Evolutionary conservation across 495 filamentous ascomycete genomes (phyloP).

Genomic region (Geoglossum glabrum): DNA sequence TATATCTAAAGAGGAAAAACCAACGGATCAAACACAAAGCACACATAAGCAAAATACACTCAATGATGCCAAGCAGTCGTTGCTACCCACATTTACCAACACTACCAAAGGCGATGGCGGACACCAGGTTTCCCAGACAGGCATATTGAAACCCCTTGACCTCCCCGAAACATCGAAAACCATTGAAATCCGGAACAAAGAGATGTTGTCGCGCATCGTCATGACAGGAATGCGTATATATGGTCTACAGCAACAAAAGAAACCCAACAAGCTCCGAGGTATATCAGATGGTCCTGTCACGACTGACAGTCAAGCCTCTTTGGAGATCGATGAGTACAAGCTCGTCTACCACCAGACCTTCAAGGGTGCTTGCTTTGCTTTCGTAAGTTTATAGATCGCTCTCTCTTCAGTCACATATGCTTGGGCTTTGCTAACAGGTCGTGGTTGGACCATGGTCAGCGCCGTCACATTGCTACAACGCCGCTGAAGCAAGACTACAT

Average conservation of each 20-base stretch:
- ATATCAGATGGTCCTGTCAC: neutral
- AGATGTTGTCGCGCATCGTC: constrained; percentile 22
- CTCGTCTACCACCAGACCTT: constrained; percentile 44
- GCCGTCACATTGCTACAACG: constrained; percentile 21
- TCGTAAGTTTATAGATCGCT: constrained; percentile 13
- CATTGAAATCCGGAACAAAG: constrained; percentile 25
- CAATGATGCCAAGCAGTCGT: constrained; percentile 8
- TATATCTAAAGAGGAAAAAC: neutral
- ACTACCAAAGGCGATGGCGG: constrained; percentile 16
- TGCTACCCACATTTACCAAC: constrained; percentile 10
- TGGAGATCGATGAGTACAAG: constrained; percentile 41
- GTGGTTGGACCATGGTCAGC: neutral
- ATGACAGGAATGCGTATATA: constrained; percentile 47
- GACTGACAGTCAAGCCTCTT: neutral
- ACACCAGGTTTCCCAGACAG: neutral
- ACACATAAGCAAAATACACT: neutral
- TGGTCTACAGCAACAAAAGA: constrained; percentile 31
- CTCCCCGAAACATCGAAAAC: constrained; percentile 11
- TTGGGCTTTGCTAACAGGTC: too few species aligned
- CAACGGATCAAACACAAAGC: neutral
- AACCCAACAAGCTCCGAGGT: constrained; percentile 5
- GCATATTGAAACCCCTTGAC: neutral
- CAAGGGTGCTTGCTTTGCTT: constrained; percentile 37
- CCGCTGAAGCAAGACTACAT: constrained; percentile 16
- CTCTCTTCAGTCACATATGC: neutral